Base-by-base conservation (phyloP, 75 land plant genomes). In the Chamaecyparis obtusa region DNA sequence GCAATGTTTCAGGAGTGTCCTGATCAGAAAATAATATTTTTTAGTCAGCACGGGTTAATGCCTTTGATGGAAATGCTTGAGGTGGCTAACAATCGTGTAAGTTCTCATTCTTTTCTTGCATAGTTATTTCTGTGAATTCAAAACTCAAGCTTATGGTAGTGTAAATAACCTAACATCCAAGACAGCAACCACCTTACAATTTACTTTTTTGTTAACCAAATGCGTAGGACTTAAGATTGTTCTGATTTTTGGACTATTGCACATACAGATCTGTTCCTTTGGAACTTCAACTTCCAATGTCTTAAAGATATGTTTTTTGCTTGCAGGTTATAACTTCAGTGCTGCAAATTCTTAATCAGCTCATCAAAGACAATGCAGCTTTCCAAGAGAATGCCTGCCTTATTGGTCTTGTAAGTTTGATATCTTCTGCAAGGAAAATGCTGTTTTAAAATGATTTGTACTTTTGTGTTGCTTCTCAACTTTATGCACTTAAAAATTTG, bases 361-460 rank as follows among this genome's bases (percentile, higher is more conserved):
- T 98, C 17, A 88, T 96, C 46, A 97, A 96, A 54, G 96, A 98
- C 88, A 96, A 96, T 85, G 51, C 92, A 17, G 91, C 89, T 41
- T 94, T 98, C 67, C 99, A 92, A 87, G 99, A 97, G 88, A 97
- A 97, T 94, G 99, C 99, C 84, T 98, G 99, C 86, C 95, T 96
- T 85, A 90, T 97, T 86, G 99, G 99, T 78, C 86, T 98, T 89
- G 99, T 96, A 90, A 90, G 95, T 30, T 9, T 56, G 32, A 46
- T 44, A 24, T 80, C 6, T 80, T 80, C 46, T 80, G 49, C 83
- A 24, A 80, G 46, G 27, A 41, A 80, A 27, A 21, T 87, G 33
- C 43, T 87, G 13, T 44, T 35, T 87, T 16, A 48, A 19, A 32
- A 33, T 46, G 37, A 21, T 19, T 41, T 82, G 16, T 85, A 16